A percentile compares a stretch with the other conserved stretches of the same genome.
phyloP scores from a whole-genome alignment of 345 rosid genomes.

The Gossypium raimondii region DNA sequence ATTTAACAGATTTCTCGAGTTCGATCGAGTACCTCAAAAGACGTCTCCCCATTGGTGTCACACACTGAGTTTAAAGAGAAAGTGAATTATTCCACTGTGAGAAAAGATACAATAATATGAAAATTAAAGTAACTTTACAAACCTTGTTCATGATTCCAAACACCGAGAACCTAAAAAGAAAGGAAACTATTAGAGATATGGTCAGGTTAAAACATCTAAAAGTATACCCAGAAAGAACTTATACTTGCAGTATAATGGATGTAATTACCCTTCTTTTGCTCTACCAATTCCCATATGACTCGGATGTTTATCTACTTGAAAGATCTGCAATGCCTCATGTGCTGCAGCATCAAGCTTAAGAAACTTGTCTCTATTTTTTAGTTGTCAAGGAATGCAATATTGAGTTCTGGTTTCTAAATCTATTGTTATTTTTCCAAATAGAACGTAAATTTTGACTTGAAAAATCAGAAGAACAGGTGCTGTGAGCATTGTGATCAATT shows the following conservation, averaged over 20 bases:
- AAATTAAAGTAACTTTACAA: slow-evolving; percentile 25
- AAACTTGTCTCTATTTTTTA: slow-evolving; percentile 57
- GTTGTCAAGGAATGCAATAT: slow-evolving; percentile 39
- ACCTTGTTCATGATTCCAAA: slow-evolving; percentile 99
- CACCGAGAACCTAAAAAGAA: slow-evolving; percentile 76
- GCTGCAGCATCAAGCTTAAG: slow-evolving; percentile 92
- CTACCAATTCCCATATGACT: slow-evolving; percentile 99
- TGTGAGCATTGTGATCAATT: slow-evolving; percentile 1
- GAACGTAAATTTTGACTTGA: not conserved
- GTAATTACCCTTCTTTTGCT: slow-evolving; percentile 90
- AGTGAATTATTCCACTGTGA: slow-evolving; percentile 28
- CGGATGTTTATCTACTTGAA: slow-evolving; percentile 93
- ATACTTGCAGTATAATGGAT: slow-evolving; percentile 6
- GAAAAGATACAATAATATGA: slow-evolving; percentile 23
- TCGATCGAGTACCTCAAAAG: slow-evolving; percentile 59
- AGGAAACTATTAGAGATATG: slow-evolving; percentile 28
- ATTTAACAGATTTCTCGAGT: slow-evolving; percentile 12
- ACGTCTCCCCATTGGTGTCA: slow-evolving; percentile 87
- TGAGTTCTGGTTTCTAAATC: slow-evolving; percentile 5
- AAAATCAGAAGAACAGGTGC: not conserved
- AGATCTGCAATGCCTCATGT: slow-evolving; percentile 90
- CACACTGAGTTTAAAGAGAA: slow-evolving; percentile 56
- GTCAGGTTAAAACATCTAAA: slow-evolving; percentile 11
- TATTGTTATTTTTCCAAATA: not conserved
- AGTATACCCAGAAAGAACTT: slow-evolving; percentile 5